A percentile compares a stretch with the other conserved stretches of the same genome.
These are phyloP conservation scores for Penicillium crustosum DNA, from an alignment of 2,329 filamentous ascomycete genomes.

Conservation along the genomic window DNA sequence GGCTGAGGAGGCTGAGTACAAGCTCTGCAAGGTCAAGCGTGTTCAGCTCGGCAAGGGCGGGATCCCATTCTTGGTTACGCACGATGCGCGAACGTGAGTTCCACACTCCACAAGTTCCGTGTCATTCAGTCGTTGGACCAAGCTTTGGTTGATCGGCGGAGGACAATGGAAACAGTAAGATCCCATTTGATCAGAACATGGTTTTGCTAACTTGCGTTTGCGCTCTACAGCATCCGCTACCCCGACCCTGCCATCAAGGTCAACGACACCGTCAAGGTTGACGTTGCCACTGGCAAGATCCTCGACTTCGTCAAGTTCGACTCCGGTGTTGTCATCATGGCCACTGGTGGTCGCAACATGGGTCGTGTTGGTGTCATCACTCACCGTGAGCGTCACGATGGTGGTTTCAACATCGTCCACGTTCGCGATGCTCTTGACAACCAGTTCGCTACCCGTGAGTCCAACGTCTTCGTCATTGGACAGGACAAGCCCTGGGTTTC, in stretches of 20 bases:
- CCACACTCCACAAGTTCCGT: conserved; percentile 60
- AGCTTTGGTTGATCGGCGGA: conserved; percentile 75
- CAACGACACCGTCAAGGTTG: conserved; percentile 99
- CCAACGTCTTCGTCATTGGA: conserved; percentile 99
- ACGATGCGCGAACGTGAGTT: conserved; percentile 99
- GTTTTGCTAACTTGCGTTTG: conserved; percentile 34
- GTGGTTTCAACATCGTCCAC: conserved; percentile 99
- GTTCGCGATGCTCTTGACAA: conserved; percentile 91
- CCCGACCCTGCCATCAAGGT: conserved; percentile 98
- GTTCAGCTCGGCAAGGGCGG: conserved; percentile 98
- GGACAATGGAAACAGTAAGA: conserved; percentile 42
- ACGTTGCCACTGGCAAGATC: conserved; percentile 96
- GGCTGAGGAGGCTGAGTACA: conserved; percentile 98
- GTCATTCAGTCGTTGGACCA: conserved; percentile 99
- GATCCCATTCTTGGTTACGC: conserved; percentile 99
- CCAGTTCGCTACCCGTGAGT: conserved; percentile 98
- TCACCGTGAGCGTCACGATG: conserved; percentile 99
- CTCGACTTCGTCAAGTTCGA: conserved; percentile 98
- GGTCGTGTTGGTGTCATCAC: conserved; percentile 99
- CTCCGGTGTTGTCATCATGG: conserved; percentile 96
- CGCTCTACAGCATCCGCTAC: conserved; percentile 82
- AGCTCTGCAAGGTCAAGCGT: conserved; percentile 99
- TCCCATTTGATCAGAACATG: conserved; percentile 20
- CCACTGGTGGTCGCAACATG: conserved; percentile 99
- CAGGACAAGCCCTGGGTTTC: conserved; percentile 99